Percentiles rank a stretch among this genome's conserved stretches.
Conservation (phyloP, 225 moss, liverwort and hornwort genomes). For the Pseudisothecium myosuroides region DNA sequence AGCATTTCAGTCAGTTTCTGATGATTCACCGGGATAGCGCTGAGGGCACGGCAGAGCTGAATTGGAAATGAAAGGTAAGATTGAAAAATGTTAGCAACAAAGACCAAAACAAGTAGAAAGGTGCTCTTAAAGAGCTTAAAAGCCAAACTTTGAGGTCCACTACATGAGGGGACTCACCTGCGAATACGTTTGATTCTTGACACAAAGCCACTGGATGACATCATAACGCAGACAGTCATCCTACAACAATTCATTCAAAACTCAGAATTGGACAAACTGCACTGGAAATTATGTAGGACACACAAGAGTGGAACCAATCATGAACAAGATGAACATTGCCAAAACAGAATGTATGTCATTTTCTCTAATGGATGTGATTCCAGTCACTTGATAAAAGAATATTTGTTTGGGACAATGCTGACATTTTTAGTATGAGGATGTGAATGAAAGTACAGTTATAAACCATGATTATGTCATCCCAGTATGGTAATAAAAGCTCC, state of each 20-base stretch:
- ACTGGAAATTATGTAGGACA: neutral
- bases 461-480: neutral
- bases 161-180: slow-evolving; percentile 40
- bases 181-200: slow-evolving; percentile 79
- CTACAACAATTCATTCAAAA: slow-evolving; percentile 18
- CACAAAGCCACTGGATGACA: slow-evolving; percentile 97
- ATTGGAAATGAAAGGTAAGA: neutral
- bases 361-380: neutral
- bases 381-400: neutral
- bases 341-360: neutral
- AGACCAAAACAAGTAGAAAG: neutral
- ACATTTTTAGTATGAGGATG: neutral
- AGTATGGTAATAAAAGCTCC: neutral
- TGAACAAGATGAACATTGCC: neutral
- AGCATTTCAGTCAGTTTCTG: slow-evolving; percentile 51
- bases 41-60: slow-evolving; percentile 59
- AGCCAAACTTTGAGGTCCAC: neutral
- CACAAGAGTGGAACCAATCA: neutral
- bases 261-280: neutral
- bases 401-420: neutral
- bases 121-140: neutral
- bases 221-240: slow-evolving; percentile 81
- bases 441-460: neutral
- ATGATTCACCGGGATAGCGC: slow-evolving; percentile 67
- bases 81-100: neutral